These are phyloP conservation scores for Discostella stelligeroides DNA, from an alignment of 108 stramenopile species.

Conservation along the genomic window DNA sequence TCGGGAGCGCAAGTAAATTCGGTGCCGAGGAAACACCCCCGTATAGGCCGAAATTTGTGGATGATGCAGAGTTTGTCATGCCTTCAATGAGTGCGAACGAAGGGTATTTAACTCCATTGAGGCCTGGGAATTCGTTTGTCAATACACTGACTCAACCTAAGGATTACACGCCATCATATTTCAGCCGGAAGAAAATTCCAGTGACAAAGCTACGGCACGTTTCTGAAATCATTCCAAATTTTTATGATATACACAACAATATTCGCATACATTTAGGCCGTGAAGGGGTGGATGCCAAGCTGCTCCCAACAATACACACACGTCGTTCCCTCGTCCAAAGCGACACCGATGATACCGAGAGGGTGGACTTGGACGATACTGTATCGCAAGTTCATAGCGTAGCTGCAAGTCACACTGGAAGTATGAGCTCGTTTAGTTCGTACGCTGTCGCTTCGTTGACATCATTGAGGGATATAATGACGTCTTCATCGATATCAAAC, in stretches of 20 bases:
- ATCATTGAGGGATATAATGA: constrained; percentile 26
- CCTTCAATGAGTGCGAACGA: background rate
- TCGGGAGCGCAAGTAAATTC: constrained; percentile 47
- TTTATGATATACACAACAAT: constrained; percentile 47
- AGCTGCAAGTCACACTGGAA: constrained; percentile 6
- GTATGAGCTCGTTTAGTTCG: constrained; percentile 37
- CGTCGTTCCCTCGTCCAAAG: constrained; percentile 6
- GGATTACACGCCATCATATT: constrained; percentile 25
- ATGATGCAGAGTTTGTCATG: constrained; percentile 18
- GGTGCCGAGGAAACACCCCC: constrained; percentile 17
- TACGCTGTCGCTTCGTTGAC: constrained; percentile 28
- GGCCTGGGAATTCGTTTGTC: background rate
- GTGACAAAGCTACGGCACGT: constrained; percentile 41
- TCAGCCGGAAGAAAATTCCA: constrained; percentile 33
- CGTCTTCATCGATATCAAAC: background rate
- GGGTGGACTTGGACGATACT: constrained; percentile 18
- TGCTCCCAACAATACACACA: constrained; percentile 16
- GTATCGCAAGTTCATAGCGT: constrained; percentile 22
- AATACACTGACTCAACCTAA: constrained; percentile 1
- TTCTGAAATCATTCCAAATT: constrained; percentile 43
- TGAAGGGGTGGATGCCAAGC: constrained; percentile 23
- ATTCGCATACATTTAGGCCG: constrained; percentile 36
- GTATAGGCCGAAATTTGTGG: constrained; percentile 5
- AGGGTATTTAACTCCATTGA: constrained; percentile 6
- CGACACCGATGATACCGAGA: constrained; percentile 2